A percentile compares a stretch with the other conserved stretches of the same genome.
phyloP scores from a whole-genome alignment of 139 green algal genomes.

The Volvox reticuliferus region DNA sequence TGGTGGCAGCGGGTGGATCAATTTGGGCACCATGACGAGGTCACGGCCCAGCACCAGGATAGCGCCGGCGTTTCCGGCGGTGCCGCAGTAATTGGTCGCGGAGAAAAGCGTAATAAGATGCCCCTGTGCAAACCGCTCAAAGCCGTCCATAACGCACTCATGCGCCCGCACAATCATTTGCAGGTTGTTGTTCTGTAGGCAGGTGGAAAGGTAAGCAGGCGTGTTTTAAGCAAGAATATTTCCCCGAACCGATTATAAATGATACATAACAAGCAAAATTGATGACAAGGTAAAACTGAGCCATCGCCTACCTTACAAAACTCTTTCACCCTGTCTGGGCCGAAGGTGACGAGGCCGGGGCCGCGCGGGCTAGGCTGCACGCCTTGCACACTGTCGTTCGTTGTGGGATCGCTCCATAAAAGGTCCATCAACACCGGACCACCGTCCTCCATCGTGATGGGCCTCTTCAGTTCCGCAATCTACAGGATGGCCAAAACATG shows the following conservation, averaged over 20 bases:
- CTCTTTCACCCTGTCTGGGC: slow-evolving; percentile 96
- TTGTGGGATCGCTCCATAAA: slow-evolving; percentile 98
- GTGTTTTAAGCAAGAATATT: background rate
- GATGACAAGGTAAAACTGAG: background rate
- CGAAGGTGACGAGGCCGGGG: slow-evolving; percentile 97
- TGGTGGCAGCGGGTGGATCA: slow-evolving; percentile 99
- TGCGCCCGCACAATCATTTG: slow-evolving; percentile 99
- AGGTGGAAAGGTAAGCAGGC: background rate
- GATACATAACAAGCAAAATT: background rate
- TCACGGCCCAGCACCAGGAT: slow-evolving; percentile 97
- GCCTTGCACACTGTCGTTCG: slow-evolving; percentile 93
- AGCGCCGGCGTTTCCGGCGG: slow-evolving; percentile 95
- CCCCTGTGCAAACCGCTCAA: slow-evolving; percentile 98
- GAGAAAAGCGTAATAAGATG: slow-evolving; percentile 98
- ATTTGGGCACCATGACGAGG: slow-evolving; percentile 98
- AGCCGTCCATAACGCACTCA: slow-evolving; percentile 99
- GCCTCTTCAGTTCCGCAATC: slow-evolving; percentile 92
- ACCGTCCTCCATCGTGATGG: slow-evolving; percentile 96
- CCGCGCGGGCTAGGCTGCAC: slow-evolving; percentile 94
- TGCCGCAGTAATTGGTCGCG: slow-evolving; percentile 99
- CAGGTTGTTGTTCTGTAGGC: slow-evolving; percentile 88
- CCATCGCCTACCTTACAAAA: slow-evolving; percentile 90
- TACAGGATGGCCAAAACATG: slow-evolving; percentile 57
- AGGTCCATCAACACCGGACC: slow-evolving; percentile 98
- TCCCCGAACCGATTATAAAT: no score